phyloP scores from a whole-genome alignment of 495 filamentous ascomycete species.

The Pseudotulostoma volvatum region DNA sequence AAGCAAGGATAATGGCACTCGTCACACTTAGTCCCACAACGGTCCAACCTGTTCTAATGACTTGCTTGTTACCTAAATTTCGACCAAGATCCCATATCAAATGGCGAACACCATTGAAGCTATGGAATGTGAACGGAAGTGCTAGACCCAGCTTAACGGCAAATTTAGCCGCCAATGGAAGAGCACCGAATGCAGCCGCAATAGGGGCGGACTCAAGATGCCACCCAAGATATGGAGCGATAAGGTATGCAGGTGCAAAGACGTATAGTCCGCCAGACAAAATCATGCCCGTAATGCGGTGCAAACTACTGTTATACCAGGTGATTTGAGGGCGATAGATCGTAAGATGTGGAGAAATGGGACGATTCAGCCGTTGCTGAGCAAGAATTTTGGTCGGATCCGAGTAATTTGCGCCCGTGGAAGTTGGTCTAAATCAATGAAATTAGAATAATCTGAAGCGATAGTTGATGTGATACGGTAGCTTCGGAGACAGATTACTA shows the following conservation, averaged over 20 bases:
- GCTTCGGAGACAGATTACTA: too few species aligned
- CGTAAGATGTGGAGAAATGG: conserved; percentile 70
- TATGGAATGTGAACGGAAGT: conserved; percentile 78
- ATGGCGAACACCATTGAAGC: conserved; percentile 77
- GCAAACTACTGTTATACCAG: conserved; percentile 55
- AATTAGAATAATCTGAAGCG: too few species aligned
- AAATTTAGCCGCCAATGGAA: conserved; percentile 53
- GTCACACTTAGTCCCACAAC: conserved; percentile 52
- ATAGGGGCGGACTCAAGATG: conserved; percentile 70
- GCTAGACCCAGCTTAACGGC: conserved; percentile 55
- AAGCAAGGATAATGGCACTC: conserved; percentile 44
- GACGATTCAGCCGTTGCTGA: conserved; percentile 68
- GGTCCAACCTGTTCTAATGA: conserved; percentile 59
- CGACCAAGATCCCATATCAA: conserved; percentile 67
- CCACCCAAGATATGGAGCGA: conserved; percentile 62
- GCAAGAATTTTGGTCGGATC: conserved; percentile 59
- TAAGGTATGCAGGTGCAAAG: conserved; percentile 71
- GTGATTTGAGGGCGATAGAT: conserved; percentile 87
- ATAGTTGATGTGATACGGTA: too few species aligned
- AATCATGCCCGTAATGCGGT: conserved; percentile 64
- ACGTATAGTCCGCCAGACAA: conserved; percentile 67
- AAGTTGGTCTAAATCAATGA: conserved; percentile 29
- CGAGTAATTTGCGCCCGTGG: conserved; percentile 37
- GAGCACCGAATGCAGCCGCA: conserved; percentile 57
- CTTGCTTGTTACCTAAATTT: conserved; percentile 49